Evolutionary conservation across 495 filamentous ascomycete genomes (phyloP).

Genomic region (Podospora australis): DNA sequence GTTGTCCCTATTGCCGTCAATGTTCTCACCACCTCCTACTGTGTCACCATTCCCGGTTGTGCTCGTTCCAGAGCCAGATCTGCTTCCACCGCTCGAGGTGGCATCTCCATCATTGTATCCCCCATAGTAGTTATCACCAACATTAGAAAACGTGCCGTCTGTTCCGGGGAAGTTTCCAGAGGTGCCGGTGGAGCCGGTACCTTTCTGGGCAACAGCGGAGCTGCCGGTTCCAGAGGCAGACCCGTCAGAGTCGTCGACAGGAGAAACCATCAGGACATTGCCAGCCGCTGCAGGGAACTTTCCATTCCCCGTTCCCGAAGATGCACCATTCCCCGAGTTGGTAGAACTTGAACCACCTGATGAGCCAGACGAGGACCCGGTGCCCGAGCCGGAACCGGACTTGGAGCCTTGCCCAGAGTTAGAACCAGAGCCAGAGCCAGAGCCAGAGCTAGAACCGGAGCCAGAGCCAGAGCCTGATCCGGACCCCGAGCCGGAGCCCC

Average conservation of each 20-base stretch:
- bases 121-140: no score
- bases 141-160: no score
- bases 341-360: background rate
- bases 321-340: background rate
- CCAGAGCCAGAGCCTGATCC: conserved; percentile 5
- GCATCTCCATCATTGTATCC: no score
- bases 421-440: conserved; percentile 5
- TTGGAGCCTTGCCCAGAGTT: background rate
- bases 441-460: background rate
- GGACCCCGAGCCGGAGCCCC: background rate
- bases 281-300: background rate
- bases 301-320: background rate
- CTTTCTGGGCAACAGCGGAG: background rate
- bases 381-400: background rate
- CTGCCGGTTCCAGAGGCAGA: background rate
- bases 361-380: conserved; percentile 1
- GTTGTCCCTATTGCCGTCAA: background rate
- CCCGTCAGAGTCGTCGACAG: background rate
- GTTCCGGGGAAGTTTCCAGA: no score
- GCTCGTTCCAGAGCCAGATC: background rate
- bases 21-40: no score
- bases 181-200: background rate
- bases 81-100: background rate
- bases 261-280: background rate
- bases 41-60: no score